Conservation (phyloP, 345 rosid genomes). For the Toxicodendron radicans region DNA sequence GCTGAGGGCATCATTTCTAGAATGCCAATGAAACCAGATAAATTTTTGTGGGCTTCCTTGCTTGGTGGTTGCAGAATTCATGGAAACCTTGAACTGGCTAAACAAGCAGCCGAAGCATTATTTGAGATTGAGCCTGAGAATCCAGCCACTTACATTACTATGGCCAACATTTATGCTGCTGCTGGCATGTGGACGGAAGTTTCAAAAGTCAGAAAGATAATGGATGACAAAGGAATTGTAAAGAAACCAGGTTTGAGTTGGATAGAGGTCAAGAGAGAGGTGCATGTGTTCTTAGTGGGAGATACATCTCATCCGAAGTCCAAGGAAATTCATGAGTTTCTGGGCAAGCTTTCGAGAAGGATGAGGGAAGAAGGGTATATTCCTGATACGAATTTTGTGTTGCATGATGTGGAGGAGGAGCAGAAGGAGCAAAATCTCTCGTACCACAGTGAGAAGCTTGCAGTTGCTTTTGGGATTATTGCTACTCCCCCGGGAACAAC, state of each 20-base stretch:
- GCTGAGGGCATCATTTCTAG: constrained; percentile 55
- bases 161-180: constrained; percentile 85
- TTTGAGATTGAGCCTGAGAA: constrained; percentile 78
- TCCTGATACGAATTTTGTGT: constrained; percentile 67
- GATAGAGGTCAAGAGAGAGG: constrained; percentile 68
- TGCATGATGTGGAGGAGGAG: constrained; percentile 92
- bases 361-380: constrained; percentile 89
- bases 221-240: constrained; percentile 58
- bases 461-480: constrained; percentile 81
- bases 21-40: constrained; percentile 78
- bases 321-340: constrained; percentile 56
- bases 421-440: constrained; percentile 83
- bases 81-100: constrained; percentile 67
- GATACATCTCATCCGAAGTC: constrained; percentile 69
- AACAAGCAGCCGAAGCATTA: constrained; percentile 72
- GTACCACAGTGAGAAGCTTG: constrained; percentile 90
- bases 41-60: constrained; percentile 86
- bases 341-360: constrained; percentile 46
- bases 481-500: constrained; percentile 62
- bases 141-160: constrained; percentile 83
- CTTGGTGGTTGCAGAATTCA: constrained; percentile 86
- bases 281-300: constrained; percentile 66
- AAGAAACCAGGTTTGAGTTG: constrained; percentile 85
- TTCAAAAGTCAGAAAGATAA: constrained; percentile 55
- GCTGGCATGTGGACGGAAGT: constrained; percentile 79